Evolutionary conservation across 2,329 filamentous ascomycete genomes (phyloP).

Genomic region (Lasiodiplodia gonubiensis): DNA sequence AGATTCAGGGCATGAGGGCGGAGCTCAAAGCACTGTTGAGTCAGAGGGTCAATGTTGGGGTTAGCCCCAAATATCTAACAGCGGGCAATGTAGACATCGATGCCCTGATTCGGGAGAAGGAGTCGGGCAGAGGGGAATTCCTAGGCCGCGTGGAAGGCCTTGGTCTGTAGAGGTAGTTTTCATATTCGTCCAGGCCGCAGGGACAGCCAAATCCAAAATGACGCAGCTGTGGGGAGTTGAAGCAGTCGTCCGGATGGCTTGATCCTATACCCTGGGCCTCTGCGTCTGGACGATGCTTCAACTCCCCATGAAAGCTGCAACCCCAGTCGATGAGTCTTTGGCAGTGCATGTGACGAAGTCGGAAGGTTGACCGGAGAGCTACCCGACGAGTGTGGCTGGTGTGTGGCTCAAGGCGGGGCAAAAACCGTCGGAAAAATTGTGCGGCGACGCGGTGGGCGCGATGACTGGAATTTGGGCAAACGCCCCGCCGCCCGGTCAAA

Average conservation of each 20-base stretch:
- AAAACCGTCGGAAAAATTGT: conserved; percentile 28
- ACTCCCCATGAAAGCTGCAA: background rate
- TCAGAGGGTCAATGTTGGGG: conserved; percentile 81
- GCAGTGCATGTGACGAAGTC: too few relatives aligned
- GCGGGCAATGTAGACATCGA: conserved; percentile 83
- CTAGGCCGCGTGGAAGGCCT: conserved; percentile 62
- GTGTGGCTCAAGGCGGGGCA: conserved; percentile 27
- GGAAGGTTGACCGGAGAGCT: background rate
- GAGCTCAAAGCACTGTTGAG: conserved; percentile 74
- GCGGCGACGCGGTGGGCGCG: background rate
- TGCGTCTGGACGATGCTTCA: background rate
- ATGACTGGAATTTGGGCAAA: conserved; percentile 27
- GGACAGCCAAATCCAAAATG: background rate
- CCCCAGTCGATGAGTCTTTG: too few relatives aligned
- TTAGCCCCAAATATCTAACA: conserved; percentile 85
- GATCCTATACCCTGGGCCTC: background rate
- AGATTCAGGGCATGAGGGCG: conserved; percentile 71
- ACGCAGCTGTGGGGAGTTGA: background rate
- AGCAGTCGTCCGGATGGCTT: background rate
- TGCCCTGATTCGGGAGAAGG: conserved; percentile 65
- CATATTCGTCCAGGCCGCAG: background rate
- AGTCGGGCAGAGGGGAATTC: conserved; percentile 65
- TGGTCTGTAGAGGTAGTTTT: conserved; percentile 39
- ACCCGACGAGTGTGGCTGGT: conserved; percentile 3
- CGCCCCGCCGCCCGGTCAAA: conserved; percentile 23